phyloP scores from a whole-genome alignment of 2,329 filamentous ascomycete species.

The Clarireedia paspali region DNA sequence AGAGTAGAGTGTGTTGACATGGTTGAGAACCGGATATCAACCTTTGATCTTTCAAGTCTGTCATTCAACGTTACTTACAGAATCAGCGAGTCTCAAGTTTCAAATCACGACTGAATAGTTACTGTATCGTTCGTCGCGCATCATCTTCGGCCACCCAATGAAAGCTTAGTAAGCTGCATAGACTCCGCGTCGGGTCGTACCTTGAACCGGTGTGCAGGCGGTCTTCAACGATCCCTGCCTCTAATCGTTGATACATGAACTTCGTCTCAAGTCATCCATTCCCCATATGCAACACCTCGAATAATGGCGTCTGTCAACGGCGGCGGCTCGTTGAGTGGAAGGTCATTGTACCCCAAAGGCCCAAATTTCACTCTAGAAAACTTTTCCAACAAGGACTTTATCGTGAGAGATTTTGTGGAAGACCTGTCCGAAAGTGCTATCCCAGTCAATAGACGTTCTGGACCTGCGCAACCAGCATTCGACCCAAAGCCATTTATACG shows the following conservation, averaged over 20 bases:
- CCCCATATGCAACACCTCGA: not conserved
- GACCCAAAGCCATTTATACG: slow-evolving; percentile 96
- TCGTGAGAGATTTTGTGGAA: slow-evolving; percentile 96
- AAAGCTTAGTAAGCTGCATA: not conserved
- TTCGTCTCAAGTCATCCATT: not conserved
- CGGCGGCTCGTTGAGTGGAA: slow-evolving; percentile 16
- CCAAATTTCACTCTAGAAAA: slow-evolving; percentile 83
- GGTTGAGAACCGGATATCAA: too few species aligned
- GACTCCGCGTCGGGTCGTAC: not conserved
- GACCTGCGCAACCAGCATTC: slow-evolving; percentile 58
- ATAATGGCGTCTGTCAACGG: slow-evolving; percentile 24
- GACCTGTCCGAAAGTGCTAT: slow-evolving; percentile 79
- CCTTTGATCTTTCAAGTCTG: too few species aligned
- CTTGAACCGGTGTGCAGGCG: not conserved
- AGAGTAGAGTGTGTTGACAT: too few species aligned
- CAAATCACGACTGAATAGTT: not conserved
- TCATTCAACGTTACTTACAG: too few species aligned
- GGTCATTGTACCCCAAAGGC: slow-evolving; percentile 63
- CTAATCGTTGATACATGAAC: not conserved
- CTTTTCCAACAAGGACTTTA: slow-evolving; percentile 86
- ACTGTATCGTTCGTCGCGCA: not conserved
- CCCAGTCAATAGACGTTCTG: slow-evolving; percentile 72
- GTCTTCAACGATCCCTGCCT: not conserved
- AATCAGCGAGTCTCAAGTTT: too few species aligned
- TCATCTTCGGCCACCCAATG: too few species aligned